These are phyloP conservation scores for Fusarium goolgardi DNA, from an alignment of 2,329 filamentous ascomycete species.

Conservation along the genomic window DNA sequence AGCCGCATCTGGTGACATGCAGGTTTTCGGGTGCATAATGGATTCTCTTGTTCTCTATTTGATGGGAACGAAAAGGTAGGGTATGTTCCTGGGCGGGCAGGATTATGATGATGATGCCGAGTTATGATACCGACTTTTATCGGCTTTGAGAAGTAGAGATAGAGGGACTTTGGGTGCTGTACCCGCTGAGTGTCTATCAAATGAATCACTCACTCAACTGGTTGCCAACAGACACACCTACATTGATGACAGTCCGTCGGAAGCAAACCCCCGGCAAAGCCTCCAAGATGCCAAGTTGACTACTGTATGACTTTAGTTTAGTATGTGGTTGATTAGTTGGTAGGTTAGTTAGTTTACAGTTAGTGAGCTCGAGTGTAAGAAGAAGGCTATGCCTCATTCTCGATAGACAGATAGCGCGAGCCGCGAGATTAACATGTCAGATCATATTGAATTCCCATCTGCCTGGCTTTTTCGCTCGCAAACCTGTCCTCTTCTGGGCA, in stretches of 20 bases:
- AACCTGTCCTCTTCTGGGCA: not conserved
- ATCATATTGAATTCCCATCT: not conserved
- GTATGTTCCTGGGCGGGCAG: not conserved
- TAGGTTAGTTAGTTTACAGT: not conserved
- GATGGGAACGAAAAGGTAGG: not conserved
- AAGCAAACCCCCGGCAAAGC: not conserved
- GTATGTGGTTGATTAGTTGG: not conserved
- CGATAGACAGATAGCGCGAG: not conserved
- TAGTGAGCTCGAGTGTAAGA: not conserved
- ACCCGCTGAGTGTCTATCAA: not conserved
- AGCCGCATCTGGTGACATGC: slow-evolving; percentile 33
- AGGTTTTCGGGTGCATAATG: slow-evolving; percentile 1
- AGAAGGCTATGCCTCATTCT: slow-evolving; percentile 1
- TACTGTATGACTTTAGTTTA: not conserved
- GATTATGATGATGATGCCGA: not conserved
- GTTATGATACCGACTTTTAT: not conserved
- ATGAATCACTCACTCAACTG: too few species aligned
- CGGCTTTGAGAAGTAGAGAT: too few species aligned
- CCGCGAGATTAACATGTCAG: not conserved
- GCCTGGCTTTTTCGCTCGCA: slow-evolving; percentile 2
- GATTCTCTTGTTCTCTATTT: not conserved
- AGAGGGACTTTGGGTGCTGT: not conserved
- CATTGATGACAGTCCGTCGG: slow-evolving; percentile 8
- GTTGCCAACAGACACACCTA: not conserved
- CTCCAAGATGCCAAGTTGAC: not conserved